Evolutionary conservation across 805 yeast species (phyloP), one percentile per base, ranked within the genome.

Genomic region (Suhomyces kilbournensis): DNA sequence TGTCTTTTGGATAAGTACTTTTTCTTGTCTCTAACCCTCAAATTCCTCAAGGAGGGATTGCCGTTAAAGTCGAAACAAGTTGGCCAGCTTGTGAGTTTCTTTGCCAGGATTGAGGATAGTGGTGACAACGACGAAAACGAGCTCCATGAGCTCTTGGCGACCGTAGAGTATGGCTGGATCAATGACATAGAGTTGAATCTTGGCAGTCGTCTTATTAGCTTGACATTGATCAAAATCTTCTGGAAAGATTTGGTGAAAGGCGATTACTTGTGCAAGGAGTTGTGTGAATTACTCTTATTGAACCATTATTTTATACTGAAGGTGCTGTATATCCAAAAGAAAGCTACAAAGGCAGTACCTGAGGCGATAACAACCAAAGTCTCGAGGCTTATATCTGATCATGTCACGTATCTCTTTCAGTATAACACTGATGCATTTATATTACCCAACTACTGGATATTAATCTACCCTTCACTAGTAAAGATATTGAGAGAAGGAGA

Each of bases 161-260:
- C 55, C 1, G 50, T 50, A 1, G 45, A 51, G 2, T 54, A 52
- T 30, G 50, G 50, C 7, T 58, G 57, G 59, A 20, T 46, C 2
- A 51, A 52, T 15, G 61, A 59, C 4, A 49, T 64, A 4, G 69
- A 66, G 4, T 40, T 73, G 8, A 68, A 71, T 55, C 67, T 60
- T 46, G 78, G 77, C 12, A 75, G 65, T 51, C 59, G 71, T 39
- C 60, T 75, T 32, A 60, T 68, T 12, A 65, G 69, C 3, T 53
- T 75, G 15, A 76, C 88, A 3, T 70, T 88, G 3, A 64, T 87
- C 5, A 78, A 82, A 53, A 72, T 85, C 22, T 87, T 88, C 60
- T 91, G 97, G 97, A 72, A 73, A 49, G 87, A 85, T 48, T 68
- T 90, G 2, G 67, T 84, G 3, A 71, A 75, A 39, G 63, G 71